phyloP scores from a whole-genome alignment of 768 basidiomycete species.

The Sporobolomyces roseus region DNA sequence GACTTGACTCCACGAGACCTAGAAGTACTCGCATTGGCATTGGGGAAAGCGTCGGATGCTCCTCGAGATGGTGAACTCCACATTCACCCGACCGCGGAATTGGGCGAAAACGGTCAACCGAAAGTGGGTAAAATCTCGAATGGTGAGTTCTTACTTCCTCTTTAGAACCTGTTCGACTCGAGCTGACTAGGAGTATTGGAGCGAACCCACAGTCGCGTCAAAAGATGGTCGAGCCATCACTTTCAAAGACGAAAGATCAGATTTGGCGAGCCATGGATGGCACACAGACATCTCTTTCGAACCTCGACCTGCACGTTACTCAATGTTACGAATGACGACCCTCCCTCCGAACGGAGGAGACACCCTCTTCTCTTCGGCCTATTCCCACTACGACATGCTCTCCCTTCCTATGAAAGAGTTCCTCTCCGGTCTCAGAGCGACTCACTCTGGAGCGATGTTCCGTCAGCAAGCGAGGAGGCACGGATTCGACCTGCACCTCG shows the following conservation, averaged over 20 bases:
- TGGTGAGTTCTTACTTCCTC: slow-evolving; percentile 27
- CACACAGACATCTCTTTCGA: slow-evolving; percentile 49
- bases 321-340: slow-evolving; percentile 49
- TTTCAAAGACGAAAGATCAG: slow-evolving; percentile 28
- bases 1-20: slow-evolving; percentile 45
- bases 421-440: slow-evolving; percentile 46
- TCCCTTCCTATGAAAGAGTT: slow-evolving; percentile 44
- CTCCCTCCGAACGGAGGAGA: slow-evolving; percentile 46
- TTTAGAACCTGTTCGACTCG: neutral
- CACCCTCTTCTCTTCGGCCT: slow-evolving; percentile 45
- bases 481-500: slow-evolving; percentile 45
- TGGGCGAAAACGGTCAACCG: slow-evolving; percentile 43
- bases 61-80: slow-evolving; percentile 45
- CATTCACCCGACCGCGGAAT: slow-evolving; percentile 46
- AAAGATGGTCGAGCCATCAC: slow-evolving; percentile 20
- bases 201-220: slow-evolving; percentile 2
- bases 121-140: slow-evolving; percentile 46
- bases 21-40: slow-evolving; percentile 41
- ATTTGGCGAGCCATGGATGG: neutral
- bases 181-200: no score
- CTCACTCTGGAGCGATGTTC: slow-evolving; percentile 48
- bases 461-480: slow-evolving; percentile 43
- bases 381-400: slow-evolving; percentile 47
- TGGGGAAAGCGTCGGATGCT: slow-evolving; percentile 45
- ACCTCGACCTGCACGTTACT: slow-evolving; percentile 46